phyloP scores from a whole-genome alignment of 345 rosid genomes.

The Zanthoxylum bungeanum region DNA sequence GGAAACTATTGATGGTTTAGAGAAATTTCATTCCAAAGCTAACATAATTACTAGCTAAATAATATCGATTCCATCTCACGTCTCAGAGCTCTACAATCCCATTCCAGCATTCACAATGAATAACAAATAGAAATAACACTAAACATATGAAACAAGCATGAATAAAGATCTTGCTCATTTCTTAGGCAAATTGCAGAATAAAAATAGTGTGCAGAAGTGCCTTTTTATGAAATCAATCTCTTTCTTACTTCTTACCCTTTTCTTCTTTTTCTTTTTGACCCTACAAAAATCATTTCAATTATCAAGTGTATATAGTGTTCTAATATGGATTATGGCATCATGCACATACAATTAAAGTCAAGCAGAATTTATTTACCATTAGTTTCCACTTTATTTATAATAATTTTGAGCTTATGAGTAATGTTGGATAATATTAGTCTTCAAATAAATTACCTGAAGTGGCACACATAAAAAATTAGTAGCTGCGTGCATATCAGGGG shows the following conservation, averaged over 20 bases:
- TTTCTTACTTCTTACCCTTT: neutral
- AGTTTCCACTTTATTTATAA: neutral
- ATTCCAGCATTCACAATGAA: neutral
- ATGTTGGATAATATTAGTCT: neutral
- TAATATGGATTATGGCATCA: neutral
- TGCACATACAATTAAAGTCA: neutral
- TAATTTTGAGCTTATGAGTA: neutral
- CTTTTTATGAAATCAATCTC: neutral
- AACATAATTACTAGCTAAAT: neutral
- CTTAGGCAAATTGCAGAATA: neutral
- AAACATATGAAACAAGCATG: neutral
- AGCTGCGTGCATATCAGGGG: conserved; percentile 55
- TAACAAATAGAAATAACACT: neutral
- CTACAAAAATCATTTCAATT: neutral
- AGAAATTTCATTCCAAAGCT: neutral
- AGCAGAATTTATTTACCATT: neutral
- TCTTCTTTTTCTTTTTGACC: neutral
- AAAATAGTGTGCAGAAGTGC: neutral
- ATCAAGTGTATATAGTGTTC: neutral
- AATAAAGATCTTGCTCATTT: neutral
- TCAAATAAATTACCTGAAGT: conserved; percentile 84
- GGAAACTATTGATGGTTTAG: neutral
- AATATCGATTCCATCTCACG: neutral
- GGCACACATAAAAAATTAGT: conserved; percentile 74
- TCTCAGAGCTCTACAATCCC: neutral